phyloP scores from a whole-genome alignment of 306 rosid genomes.

The Inga oerstediana region DNA sequence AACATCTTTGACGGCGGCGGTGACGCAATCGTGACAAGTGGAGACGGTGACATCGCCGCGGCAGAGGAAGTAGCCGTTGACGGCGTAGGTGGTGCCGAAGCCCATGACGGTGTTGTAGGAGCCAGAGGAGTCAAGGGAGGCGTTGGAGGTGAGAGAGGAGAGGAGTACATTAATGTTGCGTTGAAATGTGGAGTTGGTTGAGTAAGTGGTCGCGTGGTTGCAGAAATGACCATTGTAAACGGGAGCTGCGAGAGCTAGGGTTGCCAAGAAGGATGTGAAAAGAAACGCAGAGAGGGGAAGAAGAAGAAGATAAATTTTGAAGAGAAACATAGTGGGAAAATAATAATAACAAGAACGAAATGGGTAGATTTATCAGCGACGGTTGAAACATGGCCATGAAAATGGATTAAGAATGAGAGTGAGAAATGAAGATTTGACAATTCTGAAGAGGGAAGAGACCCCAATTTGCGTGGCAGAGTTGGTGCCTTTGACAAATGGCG shows the following conservation, averaged over 20 bases:
- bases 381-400: not conserved
- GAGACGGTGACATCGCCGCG: constrained; percentile 49
- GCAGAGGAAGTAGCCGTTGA: constrained; percentile 54
- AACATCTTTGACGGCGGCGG: constrained; percentile 31
- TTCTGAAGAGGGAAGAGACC: not conserved
- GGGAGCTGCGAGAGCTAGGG: not conserved
- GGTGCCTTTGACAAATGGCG: not conserved
- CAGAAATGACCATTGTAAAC: constrained; percentile 9
- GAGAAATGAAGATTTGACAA: not conserved
- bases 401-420: not conserved
- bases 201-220: not conserved
- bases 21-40: constrained; percentile 42
- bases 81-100: constrained; percentile 10
- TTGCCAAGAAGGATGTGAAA: not conserved
- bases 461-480: not conserved
- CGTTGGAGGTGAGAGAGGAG: constrained; percentile 17
- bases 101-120: not conserved
- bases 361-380: not conserved
- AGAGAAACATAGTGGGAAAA: not conserved
- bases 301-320: not conserved
- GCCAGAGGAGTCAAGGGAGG: not conserved
- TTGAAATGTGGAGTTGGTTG: not conserved
- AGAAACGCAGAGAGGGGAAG: not conserved
- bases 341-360: not conserved
- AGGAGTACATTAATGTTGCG: not conserved